A percentile compares a stretch with the other conserved stretches of the same genome.
Evolutionary conservation across 106 monocot genomes (phyloP).

Genomic region (Vanilla planifolia): DNA sequence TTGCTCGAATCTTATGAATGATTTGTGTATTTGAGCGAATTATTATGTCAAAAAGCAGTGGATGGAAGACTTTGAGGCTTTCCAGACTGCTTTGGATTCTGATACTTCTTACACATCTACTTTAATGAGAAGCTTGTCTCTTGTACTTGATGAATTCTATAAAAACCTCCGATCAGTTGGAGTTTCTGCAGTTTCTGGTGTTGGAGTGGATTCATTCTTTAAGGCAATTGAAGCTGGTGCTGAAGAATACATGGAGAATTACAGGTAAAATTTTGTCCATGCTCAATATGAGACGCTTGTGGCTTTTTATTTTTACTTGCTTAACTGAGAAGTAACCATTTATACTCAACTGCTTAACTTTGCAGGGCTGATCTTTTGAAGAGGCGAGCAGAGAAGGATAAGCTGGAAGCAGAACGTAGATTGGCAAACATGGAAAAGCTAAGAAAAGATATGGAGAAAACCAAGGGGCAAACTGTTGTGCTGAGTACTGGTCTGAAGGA

Average conservation of each 20-base stretch:
- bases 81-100: conserved; percentile 62
- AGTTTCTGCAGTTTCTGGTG: conserved; percentile 86
- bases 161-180: conserved; percentile 82
- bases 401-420: conserved; percentile 60
- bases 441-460: conserved; percentile 72
- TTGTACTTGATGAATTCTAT: conserved; percentile 95
- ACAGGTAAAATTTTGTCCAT: conserved; percentile 41
- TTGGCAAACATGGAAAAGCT: conserved; percentile 75
- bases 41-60: conserved; percentile 39
- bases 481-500: conserved; percentile 86
- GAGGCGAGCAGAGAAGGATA: conserved; percentile 77
- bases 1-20: neutral
- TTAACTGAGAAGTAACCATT: neutral
- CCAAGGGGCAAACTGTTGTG: conserved; percentile 79
- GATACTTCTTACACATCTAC: conserved; percentile 79
- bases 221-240: conserved; percentile 73
- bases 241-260: conserved; percentile 83
- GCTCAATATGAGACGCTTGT: neutral
- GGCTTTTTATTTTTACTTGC: neutral
- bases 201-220: conserved; percentile 79
- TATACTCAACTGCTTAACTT: neutral
- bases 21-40: neutral
- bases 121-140: conserved; percentile 69
- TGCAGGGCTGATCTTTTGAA: conserved; percentile 91
- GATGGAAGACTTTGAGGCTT: conserved; percentile 98